Percentiles rank a stretch among this genome's conserved stretches.
Evolutionary conservation across 345 rosid genomes (phyloP).

Genomic region (Aquilaria yunnanensis): DNA sequence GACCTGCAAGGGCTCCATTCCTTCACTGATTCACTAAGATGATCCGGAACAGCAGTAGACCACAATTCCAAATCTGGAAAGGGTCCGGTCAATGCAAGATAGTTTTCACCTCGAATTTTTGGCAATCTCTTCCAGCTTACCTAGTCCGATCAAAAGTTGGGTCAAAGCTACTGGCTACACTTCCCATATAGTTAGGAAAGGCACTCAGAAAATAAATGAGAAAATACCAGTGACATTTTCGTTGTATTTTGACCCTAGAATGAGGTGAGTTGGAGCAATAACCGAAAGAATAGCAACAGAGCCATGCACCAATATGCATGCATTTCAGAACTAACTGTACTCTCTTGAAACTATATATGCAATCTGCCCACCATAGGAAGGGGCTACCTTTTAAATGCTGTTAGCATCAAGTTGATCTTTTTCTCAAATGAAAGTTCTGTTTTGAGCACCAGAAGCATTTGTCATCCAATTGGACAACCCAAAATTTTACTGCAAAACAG

Average conservation of each 20-base stretch:
- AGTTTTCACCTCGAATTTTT: conserved; percentile 44
- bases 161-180: not conserved
- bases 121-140: conserved; percentile 70
- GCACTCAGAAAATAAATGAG: not conserved
- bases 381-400: too few species aligned
- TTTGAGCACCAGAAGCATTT: too few species aligned
- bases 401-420: too few species aligned
- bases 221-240: not conserved
- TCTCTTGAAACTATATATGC: too few species aligned
- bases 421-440: too few species aligned
- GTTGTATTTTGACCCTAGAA: too few species aligned
- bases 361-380: too few species aligned
- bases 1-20: conserved; percentile 58
- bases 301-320: not conserved
- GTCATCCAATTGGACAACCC: too few species aligned
- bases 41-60: conserved; percentile 50
- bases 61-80: conserved; percentile 57
- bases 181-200: not conserved
- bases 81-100: conserved; percentile 65
- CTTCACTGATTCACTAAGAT: conserved; percentile 43
- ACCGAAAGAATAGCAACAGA: too few species aligned
- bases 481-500: too few species aligned
- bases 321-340: not conserved
- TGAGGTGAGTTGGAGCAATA: too few species aligned
- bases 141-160: conserved; percentile 21